These are phyloP conservation scores for Chlamydomonas asymmetrica DNA, from an alignment of 139 green algal genomes.

Conservation along the genomic window DNA sequence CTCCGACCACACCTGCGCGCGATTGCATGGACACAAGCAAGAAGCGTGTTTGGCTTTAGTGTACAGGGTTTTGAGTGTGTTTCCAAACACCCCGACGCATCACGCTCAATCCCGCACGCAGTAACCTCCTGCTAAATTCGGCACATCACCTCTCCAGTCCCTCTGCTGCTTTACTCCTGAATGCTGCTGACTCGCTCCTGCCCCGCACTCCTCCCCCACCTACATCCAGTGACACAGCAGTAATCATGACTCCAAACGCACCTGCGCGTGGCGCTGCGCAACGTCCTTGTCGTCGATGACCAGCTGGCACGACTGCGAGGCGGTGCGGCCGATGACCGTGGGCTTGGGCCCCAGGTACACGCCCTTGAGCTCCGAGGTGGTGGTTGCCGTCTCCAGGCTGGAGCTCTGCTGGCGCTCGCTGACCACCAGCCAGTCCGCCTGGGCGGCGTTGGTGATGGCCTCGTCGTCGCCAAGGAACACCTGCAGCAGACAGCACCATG, in stretches of 20 bases:
- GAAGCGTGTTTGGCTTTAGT: background rate
- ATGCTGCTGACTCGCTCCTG: background rate
- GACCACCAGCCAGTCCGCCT: slow-evolving; percentile 78
- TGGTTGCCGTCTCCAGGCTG: slow-evolving; percentile 1
- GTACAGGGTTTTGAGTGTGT: background rate
- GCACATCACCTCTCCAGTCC: too few species aligned
- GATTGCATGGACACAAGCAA: background rate
- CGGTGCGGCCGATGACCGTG: slow-evolving; percentile 14
- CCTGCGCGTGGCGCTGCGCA: slow-evolving; percentile 33
- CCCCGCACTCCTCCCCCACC: background rate
- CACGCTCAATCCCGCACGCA: too few species aligned
- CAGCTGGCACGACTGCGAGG: slow-evolving; percentile 9
- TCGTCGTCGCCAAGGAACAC: slow-evolving; percentile 73
- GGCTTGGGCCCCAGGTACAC: slow-evolving; percentile 18
- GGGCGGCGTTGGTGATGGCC: slow-evolving; percentile 55
- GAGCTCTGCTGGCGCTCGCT: slow-evolving; percentile 36
- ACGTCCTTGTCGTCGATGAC: slow-evolving; percentile 31
- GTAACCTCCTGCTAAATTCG: too few species aligned
- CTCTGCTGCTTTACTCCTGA: slow-evolving; percentile 3
- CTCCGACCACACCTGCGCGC: slow-evolving; percentile 11
- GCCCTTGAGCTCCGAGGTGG: slow-evolving; percentile 46
- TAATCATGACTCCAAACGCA: too few species aligned
- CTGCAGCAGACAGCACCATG: slow-evolving; percentile 42
- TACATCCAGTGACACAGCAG: slow-evolving; percentile 15
- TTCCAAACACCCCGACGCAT: too few species aligned